Conservation (phyloP, 148 eudicot genomes). For the Vaccinium vitisidaea region DNA sequence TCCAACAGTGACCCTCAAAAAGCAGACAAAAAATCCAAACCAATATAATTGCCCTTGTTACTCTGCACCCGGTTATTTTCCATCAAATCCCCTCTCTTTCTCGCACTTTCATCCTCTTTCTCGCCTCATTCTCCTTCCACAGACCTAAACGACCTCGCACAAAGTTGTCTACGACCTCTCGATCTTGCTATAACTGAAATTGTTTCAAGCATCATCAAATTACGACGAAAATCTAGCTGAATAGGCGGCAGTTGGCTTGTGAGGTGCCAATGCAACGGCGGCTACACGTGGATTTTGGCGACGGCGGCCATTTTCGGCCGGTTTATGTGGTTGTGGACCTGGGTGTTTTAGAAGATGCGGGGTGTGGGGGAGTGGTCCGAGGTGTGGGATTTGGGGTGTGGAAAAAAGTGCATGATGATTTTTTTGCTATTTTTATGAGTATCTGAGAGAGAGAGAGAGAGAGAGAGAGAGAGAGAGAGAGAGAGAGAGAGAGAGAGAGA, state of each 20-base stretch:
- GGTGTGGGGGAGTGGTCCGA: background rate
- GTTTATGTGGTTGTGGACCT: background rate
- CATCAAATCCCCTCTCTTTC: constrained; percentile 13
- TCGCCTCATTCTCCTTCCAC: constrained; percentile 29
- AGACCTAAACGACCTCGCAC: constrained; percentile 51
- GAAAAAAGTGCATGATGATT: background rate
- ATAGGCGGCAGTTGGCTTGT: constrained; percentile 28
- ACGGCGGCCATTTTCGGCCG: constrained; percentile 43
- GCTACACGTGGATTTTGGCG: constrained; percentile 37
- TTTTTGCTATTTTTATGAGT: background rate
- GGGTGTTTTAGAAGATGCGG: background rate
- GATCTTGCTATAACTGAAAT: constrained; percentile 25
- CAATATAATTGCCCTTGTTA: background rate
- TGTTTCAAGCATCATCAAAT: constrained; percentile 15
- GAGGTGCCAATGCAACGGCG: constrained; percentile 28
- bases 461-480: background rate
- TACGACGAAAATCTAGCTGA: constrained; percentile 40
- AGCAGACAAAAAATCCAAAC: constrained; percentile 30
- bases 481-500: background rate
- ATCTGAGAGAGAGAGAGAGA: background rate
- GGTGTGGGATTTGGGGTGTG: background rate
- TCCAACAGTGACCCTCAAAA: constrained; percentile 35
- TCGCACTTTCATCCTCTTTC: constrained; percentile 7
- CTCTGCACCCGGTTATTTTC: background rate
- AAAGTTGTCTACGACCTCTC: constrained; percentile 31